Evolutionary conservation across 2,329 filamentous ascomycete species (phyloP), one percentile per base, ranked within the genome.

Genomic region (Xylaria sp.): DNA sequence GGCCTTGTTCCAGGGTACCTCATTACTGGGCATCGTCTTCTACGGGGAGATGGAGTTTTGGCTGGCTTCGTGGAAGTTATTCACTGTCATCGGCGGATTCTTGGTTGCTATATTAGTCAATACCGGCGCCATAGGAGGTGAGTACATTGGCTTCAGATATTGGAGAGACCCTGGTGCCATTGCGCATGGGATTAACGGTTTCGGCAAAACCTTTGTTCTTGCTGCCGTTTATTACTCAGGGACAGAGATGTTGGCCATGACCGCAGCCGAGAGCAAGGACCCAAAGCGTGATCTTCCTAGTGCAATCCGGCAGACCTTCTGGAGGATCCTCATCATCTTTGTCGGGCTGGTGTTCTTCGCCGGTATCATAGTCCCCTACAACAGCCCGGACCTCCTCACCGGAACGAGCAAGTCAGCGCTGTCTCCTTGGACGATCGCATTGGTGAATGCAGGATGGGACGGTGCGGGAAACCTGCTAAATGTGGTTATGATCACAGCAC

Each of bases 1-100:
- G 81, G 78, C 78, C 3, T 72, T 83, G 9, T 85, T 83, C 64
- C 78, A 83, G 61, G 73, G 70, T 3, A 73, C 84, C 6, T 82
- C 79, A 0, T 78, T 83, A 1, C 69, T 78, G 0, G 77, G 76
- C 2, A 69, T 78, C 6, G 75, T 76, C 6, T 70, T 77, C 18
- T 78, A 77, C 50, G 77, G 76, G 1, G 77, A 78, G 65, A 78
- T 78, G 76, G 76, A 78, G 65, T 77, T 77, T 60, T 78, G 73
- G 68, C 73, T 78, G 12, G 76, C 78, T 1, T 73, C 71, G 4
- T 79, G 77, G 75, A 81, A 81, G 64, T 69, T 81, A 0, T 66
- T 79, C 16, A 78, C 74, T 40, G 73, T 81, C 13, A 64, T 79
- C 16, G 75, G 76, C 47, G 74, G 75, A 18, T 80, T 78, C 60